Percentiles rank a stretch among this genome's conserved stretches.
phyloP scores from a whole-genome alignment of 495 filamentous ascomycete species.

The Penicillium daleae region DNA sequence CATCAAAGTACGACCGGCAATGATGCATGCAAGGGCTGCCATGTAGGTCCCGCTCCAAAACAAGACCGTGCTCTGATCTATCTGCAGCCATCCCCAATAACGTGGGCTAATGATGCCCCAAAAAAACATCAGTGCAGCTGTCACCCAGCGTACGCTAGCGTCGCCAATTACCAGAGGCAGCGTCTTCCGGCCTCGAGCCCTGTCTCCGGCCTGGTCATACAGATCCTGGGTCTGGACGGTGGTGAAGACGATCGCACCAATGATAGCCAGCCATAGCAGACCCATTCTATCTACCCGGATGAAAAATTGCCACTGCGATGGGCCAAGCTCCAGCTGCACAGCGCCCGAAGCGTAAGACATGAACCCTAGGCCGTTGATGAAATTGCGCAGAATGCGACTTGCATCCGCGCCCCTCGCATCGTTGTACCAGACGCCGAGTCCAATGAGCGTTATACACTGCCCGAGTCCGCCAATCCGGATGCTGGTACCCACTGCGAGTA shows the following conservation, averaged over 20 bases:
- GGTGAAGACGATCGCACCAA: conserved; percentile 42
- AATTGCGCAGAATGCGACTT: conserved; percentile 29
- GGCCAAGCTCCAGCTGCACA: conserved; percentile 26
- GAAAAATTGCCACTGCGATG: not conserved
- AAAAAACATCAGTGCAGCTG: conserved; percentile 36
- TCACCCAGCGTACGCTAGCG: conserved; percentile 35
- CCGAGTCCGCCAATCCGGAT: conserved; percentile 18
- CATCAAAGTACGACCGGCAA: conserved; percentile 7
- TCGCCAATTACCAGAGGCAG: conserved; percentile 48
- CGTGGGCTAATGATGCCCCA: conserved; percentile 36
- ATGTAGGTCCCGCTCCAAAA: conserved; percentile 7
- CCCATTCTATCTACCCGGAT: not conserved
- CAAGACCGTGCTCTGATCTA: conserved; percentile 5
- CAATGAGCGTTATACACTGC: conserved; percentile 30
- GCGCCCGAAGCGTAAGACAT: conserved; percentile 36
- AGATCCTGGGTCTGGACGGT: conserved; percentile 54
- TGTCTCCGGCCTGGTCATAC: conserved; percentile 45
- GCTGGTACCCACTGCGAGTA: conserved; percentile 17
- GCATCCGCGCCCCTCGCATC: conserved; percentile 32
- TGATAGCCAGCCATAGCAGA: conserved; percentile 41
- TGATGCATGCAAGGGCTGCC: conserved; percentile 10
- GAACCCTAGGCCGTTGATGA: conserved; percentile 35
- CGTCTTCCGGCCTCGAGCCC: conserved; percentile 39
- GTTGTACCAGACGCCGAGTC: conserved; percentile 40
- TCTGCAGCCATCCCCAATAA: conserved; percentile 11